These are phyloP conservation scores for Taiozyma sp. DNA, from an alignment of 1,139 yeast genomes.

Conservation along the genomic window DNA sequence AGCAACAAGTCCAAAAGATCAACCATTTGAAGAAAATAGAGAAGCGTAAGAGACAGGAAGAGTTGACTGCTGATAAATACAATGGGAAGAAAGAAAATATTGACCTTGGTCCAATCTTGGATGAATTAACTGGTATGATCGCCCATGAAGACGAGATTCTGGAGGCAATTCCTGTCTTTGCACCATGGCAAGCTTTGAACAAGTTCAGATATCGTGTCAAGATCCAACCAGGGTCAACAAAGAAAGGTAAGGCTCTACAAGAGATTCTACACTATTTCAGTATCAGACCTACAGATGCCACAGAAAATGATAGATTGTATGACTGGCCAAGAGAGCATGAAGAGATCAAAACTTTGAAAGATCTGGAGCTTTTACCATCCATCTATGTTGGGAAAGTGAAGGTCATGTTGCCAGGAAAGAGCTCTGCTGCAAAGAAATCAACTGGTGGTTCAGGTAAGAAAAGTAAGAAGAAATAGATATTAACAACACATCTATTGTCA, in stretches of 20 bases:
- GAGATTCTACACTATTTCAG: conserved; percentile 62
- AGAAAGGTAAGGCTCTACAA: conserved; percentile 82
- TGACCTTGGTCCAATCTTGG: conserved; percentile 28
- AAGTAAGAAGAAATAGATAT: conserved; percentile 14
- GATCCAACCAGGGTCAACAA: conserved; percentile 79
- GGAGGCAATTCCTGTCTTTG: conserved; percentile 82
- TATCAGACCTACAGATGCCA: conserved; percentile 49
- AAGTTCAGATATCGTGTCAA: conserved; percentile 81
- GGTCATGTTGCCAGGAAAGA: conserved; percentile 35
- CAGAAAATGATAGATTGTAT: conserved; percentile 43
- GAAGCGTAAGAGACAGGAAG: conserved; percentile 44
- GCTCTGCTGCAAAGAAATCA: conserved; percentile 10
- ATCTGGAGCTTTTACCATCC: conserved; percentile 46
- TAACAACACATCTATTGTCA: background rate
- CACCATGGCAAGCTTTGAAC: conserved; percentile 82
- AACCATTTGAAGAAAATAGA: conserved; percentile 27
- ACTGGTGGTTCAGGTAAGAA: conserved; percentile 6
- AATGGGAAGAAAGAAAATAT: conserved; percentile 28
- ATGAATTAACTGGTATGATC: conserved; percentile 35
- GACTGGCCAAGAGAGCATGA: conserved; percentile 76
- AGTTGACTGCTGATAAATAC: conserved; percentile 46
- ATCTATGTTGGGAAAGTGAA: conserved; percentile 50
- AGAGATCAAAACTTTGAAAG: conserved; percentile 51
- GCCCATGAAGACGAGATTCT: conserved; percentile 34
- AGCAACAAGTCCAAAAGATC: conserved; percentile 31